phyloP scores from a whole-genome alignment of 495 filamentous ascomycete species.

The Aspergillus cavernicola region DNA sequence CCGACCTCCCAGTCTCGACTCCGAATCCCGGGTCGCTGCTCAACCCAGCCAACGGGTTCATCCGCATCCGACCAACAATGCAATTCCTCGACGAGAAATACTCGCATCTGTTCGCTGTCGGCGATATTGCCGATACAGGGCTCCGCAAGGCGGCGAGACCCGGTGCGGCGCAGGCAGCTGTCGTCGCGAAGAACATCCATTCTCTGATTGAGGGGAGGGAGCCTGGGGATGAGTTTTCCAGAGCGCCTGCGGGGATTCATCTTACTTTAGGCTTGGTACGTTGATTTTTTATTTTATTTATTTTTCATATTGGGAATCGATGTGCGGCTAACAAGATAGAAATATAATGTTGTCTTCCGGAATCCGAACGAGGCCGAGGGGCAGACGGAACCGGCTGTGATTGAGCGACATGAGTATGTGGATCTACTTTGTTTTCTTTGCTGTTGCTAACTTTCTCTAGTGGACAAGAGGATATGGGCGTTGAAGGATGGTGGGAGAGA shows the following conservation, averaged over 20 bases:
- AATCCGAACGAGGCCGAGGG: slow-evolving; percentile 44
- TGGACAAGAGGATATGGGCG: slow-evolving; percentile 47
- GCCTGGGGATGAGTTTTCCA: slow-evolving; percentile 30
- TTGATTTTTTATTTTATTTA: neutral
- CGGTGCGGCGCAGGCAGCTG: slow-evolving; percentile 45
- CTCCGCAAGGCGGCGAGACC: slow-evolving; percentile 55
- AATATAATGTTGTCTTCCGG: slow-evolving; percentile 46
- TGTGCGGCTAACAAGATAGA: slow-evolving; percentile 26
- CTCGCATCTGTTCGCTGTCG: slow-evolving; percentile 53
- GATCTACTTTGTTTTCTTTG: neutral
- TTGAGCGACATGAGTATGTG: slow-evolving; percentile 44
- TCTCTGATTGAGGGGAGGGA: slow-evolving; percentile 36
- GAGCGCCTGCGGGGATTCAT: slow-evolving; percentile 43
- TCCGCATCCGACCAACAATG: slow-evolving; percentile 53
- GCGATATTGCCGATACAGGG: slow-evolving; percentile 59
- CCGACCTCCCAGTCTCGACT: slow-evolving; percentile 38
- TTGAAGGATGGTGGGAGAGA: slow-evolving; percentile 44
- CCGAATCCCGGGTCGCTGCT: slow-evolving; percentile 34
- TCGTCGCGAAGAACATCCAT: slow-evolving; percentile 53
- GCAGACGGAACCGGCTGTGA: slow-evolving; percentile 42
- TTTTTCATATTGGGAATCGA: neutral
- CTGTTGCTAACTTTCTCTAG: slow-evolving; percentile 22
- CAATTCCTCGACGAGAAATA: slow-evolving; percentile 49
- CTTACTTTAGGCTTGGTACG: slow-evolving; percentile 51
- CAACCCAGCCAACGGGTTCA: slow-evolving; percentile 44